Percentiles rank a stretch among this genome's conserved stretches.
Evolutionary conservation across 2,329 filamentous ascomycete species (phyloP).

Genomic region (Neopestalotiopsis rosae): DNA sequence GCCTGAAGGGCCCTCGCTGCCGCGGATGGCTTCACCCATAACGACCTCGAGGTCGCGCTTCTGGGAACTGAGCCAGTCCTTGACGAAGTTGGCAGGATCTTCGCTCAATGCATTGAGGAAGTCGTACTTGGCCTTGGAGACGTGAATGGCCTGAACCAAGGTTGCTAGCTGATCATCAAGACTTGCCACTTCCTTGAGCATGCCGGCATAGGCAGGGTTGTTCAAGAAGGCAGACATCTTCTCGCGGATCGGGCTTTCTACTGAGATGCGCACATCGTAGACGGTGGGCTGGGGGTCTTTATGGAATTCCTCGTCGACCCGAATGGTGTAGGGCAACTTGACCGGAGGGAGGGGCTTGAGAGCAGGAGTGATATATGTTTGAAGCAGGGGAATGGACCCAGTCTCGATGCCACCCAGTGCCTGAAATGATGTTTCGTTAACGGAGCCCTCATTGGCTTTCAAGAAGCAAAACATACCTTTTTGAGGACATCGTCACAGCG

Average conservation of each 20-base stretch:
- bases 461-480: slow-evolving; percentile 57
- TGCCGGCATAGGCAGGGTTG: slow-evolving; percentile 72
- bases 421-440: slow-evolving; percentile 58
- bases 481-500: slow-evolving; percentile 85
- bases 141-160: slow-evolving; percentile 80
- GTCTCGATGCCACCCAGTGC: slow-evolving; percentile 14
- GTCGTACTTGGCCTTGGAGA: slow-evolving; percentile 87
- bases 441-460: slow-evolving; percentile 63
- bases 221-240: slow-evolving; percentile 69
- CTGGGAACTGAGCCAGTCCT: slow-evolving; percentile 88
- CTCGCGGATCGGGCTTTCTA: slow-evolving; percentile 81
- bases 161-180: slow-evolving; percentile 87
- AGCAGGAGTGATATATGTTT: slow-evolving; percentile 79
- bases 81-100: slow-evolving; percentile 84
- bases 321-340: slow-evolving; percentile 88
- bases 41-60: slow-evolving; percentile 89
- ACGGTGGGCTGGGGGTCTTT: slow-evolving; percentile 77
- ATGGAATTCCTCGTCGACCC: slow-evolving; percentile 85
- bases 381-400: slow-evolving; percentile 85
- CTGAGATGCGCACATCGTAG: slow-evolving; percentile 85
- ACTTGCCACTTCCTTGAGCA: slow-evolving; percentile 75
- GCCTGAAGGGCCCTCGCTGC: slow-evolving; percentile 60
- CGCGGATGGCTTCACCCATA: slow-evolving; percentile 76
- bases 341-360: slow-evolving; percentile 81
- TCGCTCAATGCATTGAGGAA: slow-evolving; percentile 82